Evolutionary conservation across 169 alveolate genomes (phyloP), one percentile per base, ranked within the genome.

Genomic region (Plasmodium yoelii): DNA sequence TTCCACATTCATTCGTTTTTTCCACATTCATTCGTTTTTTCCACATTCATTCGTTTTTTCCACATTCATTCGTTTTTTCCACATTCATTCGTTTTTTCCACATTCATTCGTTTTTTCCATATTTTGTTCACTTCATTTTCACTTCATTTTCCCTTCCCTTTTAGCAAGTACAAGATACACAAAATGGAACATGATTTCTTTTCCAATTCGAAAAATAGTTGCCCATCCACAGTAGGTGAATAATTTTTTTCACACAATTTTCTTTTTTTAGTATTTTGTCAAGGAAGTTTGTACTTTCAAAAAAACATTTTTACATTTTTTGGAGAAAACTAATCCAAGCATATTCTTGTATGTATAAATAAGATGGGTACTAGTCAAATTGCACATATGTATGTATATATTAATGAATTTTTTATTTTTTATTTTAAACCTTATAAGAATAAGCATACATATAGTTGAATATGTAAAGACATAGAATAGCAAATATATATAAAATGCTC

Each of bases 121-220:
- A 12, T n/a, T n/a, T n/a, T 0, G 18, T 57, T 57, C 12, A 0
- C n/a, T 8, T 56, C 28, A 0, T 18, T 57, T 15, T 5, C 28
- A 8, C 34, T 26, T 49, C n/a, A 1, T 24, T n/a, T 28, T 22
- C 18, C 19, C 19, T 19, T 51, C 15, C 82, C 51, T 56, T 59
- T 47, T 24, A 77, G 88, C 3, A 63, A 64, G 49, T 12, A 28
- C 28, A 77, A 77, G 15, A 65, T 77, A 22, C 49, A 75, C n/a
- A 46, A 18, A 47, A 63, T 64, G 88, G 65, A 77, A 53, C 88
- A 77, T 42, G 44, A 77, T 28, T 63, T 77, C 15, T 77, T 77
- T 7, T 68, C 63, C 28, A 75, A 75, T 42, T 46, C 88, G 1
- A 77, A 64, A 59, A 22, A 63, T 51, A 75, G 88, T 44, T 77